Base-by-base conservation (phyloP, 257 asterid genomes). In the Solanum rostratum region DNA sequence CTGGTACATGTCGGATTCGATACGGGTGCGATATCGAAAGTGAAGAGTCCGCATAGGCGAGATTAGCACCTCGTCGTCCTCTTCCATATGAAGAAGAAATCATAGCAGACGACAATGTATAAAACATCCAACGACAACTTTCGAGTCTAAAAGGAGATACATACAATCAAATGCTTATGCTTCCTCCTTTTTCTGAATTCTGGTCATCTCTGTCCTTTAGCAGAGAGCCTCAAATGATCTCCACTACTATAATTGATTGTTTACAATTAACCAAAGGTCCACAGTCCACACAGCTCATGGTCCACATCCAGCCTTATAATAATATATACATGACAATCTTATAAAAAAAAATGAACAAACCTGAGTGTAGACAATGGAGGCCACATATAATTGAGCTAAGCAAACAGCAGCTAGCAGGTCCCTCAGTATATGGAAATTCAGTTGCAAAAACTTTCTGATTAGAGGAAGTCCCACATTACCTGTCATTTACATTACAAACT, bases 391-490 rank as follows among this genome's bases (percentile, higher is more conserved):
- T n/a, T 83, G 85, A 83, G 22, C 68, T 66, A 83, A 66, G 66
- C 80, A 83, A 60, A 33, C 69, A 69, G 79, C 79, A 83, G 50
- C 79, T 83, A 50, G 19, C 41, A 50, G 82, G 65, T 78, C 82
- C 82, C 82, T 78, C 82, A 29, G 29, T 50, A 78, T 78, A 50
- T 50, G 66, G 85, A 62, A 27, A 41, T 43, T 27, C 76, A 24
- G 84, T 82, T 62, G 45, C 41, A 59, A 24, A 59, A 82, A n/a
- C 84, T 82, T 82, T 41, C 84, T 82, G 78, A 82, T 24, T 81
- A 60, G 73, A 60, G 74, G 41, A 41, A 37, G 84, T 39, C 84
- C 84, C 84, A 43, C 55, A 39, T 57, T 60, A 62, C 84, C 78
- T 81, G 78, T 81, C 84, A 60, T 22, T 27, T 33, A 33, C 37